phyloP scores from a whole-genome alignment of 2,329 filamentous ascomycete species.

The Didymella exigua region DNA sequence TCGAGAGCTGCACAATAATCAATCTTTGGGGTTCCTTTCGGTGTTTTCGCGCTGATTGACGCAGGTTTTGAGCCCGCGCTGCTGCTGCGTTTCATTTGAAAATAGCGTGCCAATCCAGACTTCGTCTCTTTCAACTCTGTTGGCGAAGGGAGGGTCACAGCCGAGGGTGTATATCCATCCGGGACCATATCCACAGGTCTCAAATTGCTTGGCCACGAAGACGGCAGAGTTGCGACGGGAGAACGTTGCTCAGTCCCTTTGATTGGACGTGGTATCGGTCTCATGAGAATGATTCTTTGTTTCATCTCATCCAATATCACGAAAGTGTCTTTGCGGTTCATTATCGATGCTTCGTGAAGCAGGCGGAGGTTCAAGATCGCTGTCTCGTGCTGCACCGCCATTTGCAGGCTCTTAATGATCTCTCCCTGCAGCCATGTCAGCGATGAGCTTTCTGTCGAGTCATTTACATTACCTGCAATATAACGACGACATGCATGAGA shows the following conservation, averaged over 20 bases:
- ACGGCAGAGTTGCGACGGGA: conserved; percentile 22
- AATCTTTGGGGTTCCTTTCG: conserved; percentile 15
- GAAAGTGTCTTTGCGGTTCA: conserved; percentile 43
- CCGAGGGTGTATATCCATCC: conserved; percentile 25
- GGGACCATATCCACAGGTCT: conserved; percentile 11
- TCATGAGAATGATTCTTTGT: conserved; percentile 40
- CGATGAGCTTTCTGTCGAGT: background rate
- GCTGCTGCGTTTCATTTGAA: conserved; percentile 27
- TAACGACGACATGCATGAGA: conserved; percentile 46
- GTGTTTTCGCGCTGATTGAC: conserved; percentile 6
- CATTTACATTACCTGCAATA: conserved; percentile 26
- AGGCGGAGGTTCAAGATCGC: conserved; percentile 43
- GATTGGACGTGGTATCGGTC: conserved; percentile 29
- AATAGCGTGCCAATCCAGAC: conserved; percentile 32
- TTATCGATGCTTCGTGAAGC: conserved; percentile 47
- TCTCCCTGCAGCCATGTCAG: conserved; percentile 39
- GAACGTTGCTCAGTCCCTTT: conserved; percentile 10
- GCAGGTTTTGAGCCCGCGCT: conserved; percentile 12
- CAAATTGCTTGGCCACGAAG: conserved; percentile 21
- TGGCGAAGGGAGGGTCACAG: conserved; percentile 25
- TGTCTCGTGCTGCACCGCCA: conserved; percentile 42
- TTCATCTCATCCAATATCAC: conserved; percentile 46
- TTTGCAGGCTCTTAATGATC: conserved; percentile 48
- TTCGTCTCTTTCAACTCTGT: conserved; percentile 21
- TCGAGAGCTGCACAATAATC: conserved; percentile 33